phyloP scores from a whole-genome alignment of 2,329 filamentous ascomycete genomes.

The Talaromyces sp. region DNA sequence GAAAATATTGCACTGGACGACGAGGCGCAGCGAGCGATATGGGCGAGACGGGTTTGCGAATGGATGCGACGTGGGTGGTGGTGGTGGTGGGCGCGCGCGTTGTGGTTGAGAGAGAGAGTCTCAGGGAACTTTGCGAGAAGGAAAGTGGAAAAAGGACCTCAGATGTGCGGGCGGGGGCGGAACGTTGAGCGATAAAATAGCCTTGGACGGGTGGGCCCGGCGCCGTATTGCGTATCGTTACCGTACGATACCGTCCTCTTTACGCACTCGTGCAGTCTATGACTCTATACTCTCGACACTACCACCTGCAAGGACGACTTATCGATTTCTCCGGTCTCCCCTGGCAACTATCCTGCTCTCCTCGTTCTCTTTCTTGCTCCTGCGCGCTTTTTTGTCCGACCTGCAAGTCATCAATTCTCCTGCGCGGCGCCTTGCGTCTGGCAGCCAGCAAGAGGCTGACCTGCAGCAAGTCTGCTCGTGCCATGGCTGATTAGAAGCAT shows the following conservation, averaged over 20 bases:
- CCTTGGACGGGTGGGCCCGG: background rate
- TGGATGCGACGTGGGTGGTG: conserved; percentile 10
- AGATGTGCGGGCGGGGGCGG: conserved; percentile 3
- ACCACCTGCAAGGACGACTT: conserved; percentile 10
- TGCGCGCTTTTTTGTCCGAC: background rate
- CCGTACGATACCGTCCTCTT: background rate
- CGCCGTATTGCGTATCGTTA: background rate
- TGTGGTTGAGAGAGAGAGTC: background rate
- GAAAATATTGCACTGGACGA: background rate
- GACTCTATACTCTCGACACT: background rate
- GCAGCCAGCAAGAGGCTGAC: background rate
- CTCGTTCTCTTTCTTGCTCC: background rate
- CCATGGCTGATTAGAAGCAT: background rate
- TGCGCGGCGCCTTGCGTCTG: conserved; percentile 9
- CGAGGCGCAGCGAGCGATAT: conserved; percentile 2
- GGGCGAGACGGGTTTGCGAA: conserved; percentile 1
- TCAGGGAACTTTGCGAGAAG: background rate
- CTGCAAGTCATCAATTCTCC: conserved; percentile 10
- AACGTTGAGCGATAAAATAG: background rate
- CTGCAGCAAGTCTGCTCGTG: background rate
- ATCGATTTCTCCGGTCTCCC: conserved; percentile 12
- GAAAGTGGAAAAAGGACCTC: background rate
- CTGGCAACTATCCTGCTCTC: conserved; percentile 11
- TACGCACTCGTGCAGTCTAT: too few species aligned
- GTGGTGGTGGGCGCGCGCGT: conserved; percentile 1